Base-by-base conservation (phyloP, 805 yeast genomes). In the Hanseniaspora thailandica region DNA sequence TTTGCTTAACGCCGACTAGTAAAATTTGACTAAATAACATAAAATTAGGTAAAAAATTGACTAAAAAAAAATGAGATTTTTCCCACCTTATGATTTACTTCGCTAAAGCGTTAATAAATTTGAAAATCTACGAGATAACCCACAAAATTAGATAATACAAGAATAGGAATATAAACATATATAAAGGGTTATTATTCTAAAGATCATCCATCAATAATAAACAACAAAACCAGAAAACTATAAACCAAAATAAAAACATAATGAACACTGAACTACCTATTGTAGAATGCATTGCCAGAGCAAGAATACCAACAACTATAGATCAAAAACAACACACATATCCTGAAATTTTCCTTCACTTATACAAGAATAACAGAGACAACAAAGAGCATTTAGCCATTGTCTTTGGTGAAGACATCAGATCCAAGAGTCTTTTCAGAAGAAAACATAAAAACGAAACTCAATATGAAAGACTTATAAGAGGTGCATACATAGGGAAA, bases 401-500 rank as follows among this genome's bases (percentile, higher is more conserved):
- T 55, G 98, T 93, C 4, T 90, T 93, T 69, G 97, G 97, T 9
- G 95, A 87, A 62, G 84, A 84, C 59, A 82, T 93, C 51, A 75
- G 96, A 59, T 86, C 96, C 2, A 74, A 76, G 62, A 72, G 87
- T 3, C 70, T 93, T 48, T 93, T 79, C 69, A 75, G 70, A 44
- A 69, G 69, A 48, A 70, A 86, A 51, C 22, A 40, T 7, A 70
- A 70, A 0, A 78, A 78, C 44, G 98, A 93, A 58, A 73, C 95
- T 0, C 97, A 88, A 67, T 82, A 79, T 60, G 97, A 87, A 65
- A 69, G 98, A 59, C 93, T 93, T 97, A 88, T 95, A n/a, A 76
- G 98, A 59, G 99, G 99, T 26, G 98, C 98, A 0, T 93, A 93
- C 60, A 79, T 86, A 31, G 99, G 99, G 5, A 81, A 80, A 62